Conservation (phyloP, 495 filamentous ascomycete genomes). For the Amphirosellinia nigrospora region DNA sequence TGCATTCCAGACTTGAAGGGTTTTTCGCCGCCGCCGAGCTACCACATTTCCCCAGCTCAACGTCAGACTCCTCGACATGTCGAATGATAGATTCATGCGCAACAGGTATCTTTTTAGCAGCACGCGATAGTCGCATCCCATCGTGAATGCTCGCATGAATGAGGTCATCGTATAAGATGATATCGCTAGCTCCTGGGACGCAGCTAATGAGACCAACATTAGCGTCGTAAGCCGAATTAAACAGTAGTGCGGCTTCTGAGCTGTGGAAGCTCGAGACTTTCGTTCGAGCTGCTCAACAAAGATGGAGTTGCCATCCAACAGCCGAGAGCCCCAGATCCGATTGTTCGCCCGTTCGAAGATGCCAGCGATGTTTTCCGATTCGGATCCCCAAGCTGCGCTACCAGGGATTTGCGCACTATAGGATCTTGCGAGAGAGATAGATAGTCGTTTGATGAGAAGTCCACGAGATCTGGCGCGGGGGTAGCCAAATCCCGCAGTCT, state of each 20-base stretch:
- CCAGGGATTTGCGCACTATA: slow-evolving; percentile 11
- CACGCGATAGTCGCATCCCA: slow-evolving; percentile 73
- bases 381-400: slow-evolving; percentile 1
- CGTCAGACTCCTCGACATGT: not conserved
- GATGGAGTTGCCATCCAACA: slow-evolving; percentile 72
- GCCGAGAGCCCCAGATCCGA: slow-evolving; percentile 67
- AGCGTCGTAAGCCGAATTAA: slow-evolving; percentile 80
- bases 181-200: slow-evolving; percentile 71
- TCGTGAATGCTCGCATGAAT: slow-evolving; percentile 82
- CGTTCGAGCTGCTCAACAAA: slow-evolving; percentile 69
- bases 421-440: slow-evolving; percentile 61
- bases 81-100: slow-evolving; percentile 62
- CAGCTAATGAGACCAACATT: slow-evolving; percentile 72
- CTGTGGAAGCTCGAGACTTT: slow-evolving; percentile 68
- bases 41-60: not conserved
- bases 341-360: slow-evolving; percentile 2
- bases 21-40: not conserved
- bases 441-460: slow-evolving; percentile 71
- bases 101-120: slow-evolving; percentile 58
- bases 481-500: slow-evolving; percentile 52
- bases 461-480: slow-evolving; percentile 43
- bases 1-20: slow-evolving; percentile 33
- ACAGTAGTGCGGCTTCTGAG: slow-evolving; percentile 69
- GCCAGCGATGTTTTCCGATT: not conserved
- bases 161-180: slow-evolving; percentile 73